phyloP scores from a whole-genome alignment of 805 yeast genomes.

The Monosporozyma aerobia region DNA sequence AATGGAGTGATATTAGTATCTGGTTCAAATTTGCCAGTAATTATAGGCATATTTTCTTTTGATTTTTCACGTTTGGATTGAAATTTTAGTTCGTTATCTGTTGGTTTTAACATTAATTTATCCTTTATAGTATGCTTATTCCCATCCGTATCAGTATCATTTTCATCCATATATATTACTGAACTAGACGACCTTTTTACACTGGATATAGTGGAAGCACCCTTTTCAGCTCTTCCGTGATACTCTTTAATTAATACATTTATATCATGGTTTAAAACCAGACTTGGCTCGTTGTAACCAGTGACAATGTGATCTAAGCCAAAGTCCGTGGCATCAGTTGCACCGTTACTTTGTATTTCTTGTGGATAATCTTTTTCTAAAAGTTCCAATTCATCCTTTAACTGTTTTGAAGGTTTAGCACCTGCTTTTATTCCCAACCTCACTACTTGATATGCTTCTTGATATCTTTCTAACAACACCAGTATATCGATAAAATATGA shows the following conservation, averaged over 20 bases:
- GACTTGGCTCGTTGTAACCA: background rate
- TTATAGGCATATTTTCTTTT: constrained; percentile 1
- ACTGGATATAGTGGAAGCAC: background rate
- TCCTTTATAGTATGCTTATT: background rate
- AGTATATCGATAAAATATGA: constrained; percentile 58
- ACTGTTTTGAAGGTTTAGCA: constrained; percentile 51
- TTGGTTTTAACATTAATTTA: background rate
- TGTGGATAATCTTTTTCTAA: constrained; percentile 3
- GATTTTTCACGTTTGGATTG: background rate
- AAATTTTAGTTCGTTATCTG: background rate
- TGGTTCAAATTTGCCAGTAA: background rate
- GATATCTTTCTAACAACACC: constrained; percentile 10
- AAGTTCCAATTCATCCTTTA: constrained; percentile 14
- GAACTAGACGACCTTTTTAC: background rate
- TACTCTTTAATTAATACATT: background rate
- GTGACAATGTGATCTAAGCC: background rate
- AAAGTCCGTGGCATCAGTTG: background rate
- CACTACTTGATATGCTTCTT: constrained; percentile 18
- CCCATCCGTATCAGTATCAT: background rate
- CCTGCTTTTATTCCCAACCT: constrained; percentile 32
- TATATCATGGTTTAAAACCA: background rate
- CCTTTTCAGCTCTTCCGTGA: background rate
- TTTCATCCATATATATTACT: background rate
- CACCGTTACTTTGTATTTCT: background rate
- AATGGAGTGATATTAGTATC: constrained; percentile 1